phyloP scores from a whole-genome alignment of 2,329 filamentous ascomycete genomes.

The Domatiomyces catenatus region DNA sequence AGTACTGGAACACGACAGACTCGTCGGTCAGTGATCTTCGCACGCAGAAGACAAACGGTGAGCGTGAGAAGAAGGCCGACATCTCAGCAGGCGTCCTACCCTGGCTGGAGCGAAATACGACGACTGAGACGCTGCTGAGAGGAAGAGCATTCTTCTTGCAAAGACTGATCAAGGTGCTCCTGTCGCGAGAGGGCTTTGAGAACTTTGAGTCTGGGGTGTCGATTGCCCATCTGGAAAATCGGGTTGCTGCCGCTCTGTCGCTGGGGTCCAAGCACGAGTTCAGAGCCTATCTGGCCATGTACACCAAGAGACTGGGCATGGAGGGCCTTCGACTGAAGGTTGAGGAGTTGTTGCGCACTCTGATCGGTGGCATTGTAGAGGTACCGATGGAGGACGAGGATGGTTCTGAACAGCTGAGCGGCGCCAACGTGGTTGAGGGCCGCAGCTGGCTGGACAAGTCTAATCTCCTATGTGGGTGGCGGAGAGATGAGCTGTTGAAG shows the following conservation, averaged over 20 bases:
- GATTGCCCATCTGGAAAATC: conserved; percentile 87
- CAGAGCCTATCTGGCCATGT: conserved; percentile 90
- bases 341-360: conserved; percentile 70
- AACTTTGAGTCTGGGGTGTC: conserved; percentile 80
- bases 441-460: conserved; percentile 51
- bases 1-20: conserved; percentile 98
- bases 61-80: conserved; percentile 37
- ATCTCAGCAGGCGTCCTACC: conserved; percentile 88
- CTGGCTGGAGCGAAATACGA: conserved; percentile 84
- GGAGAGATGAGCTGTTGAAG: conserved; percentile 70
- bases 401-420: conserved; percentile 33
- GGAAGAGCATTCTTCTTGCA: conserved; percentile 85
- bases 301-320: conserved; percentile 83
- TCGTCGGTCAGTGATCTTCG: conserved; percentile 67
- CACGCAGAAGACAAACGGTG: conserved; percentile 45
- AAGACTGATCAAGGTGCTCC: conserved; percentile 72
- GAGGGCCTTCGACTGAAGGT: conserved; percentile 80
- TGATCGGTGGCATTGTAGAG: conserved; percentile 56
- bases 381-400: conserved; percentile 23
- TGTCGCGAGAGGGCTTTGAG: conserved; percentile 82
- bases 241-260: conserved; percentile 74
- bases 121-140: conserved; percentile 77
- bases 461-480: conserved; percentile 77
- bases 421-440: conserved; percentile 32
- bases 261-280: conserved; percentile 84